Evolutionary conservation across 345 rosid genomes (phyloP).

Genomic region (Pugionium cornutum): DNA sequence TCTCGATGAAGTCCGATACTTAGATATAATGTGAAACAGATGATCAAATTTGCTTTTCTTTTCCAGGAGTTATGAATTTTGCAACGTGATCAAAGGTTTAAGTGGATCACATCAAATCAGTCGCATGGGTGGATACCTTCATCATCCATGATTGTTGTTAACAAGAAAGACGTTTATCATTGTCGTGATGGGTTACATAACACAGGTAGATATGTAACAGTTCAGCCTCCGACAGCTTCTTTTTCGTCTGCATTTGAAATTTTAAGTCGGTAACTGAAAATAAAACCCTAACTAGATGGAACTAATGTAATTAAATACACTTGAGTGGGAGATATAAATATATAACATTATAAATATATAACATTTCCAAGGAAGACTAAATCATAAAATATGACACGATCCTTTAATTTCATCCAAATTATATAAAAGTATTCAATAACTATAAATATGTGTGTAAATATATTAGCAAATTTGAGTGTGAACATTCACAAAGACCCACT

Average conservation of each 20-base stretch:
- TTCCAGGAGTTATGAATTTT: not conserved
- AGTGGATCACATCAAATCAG: conserved; percentile 29
- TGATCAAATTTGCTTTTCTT: conserved; percentile 17
- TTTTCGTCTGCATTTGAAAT: conserved; percentile 8
- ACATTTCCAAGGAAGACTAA: conserved; percentile 43
- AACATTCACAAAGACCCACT: conserved; percentile 21
- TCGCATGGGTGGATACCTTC: conserved; percentile 28
- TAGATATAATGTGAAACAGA: not conserved
- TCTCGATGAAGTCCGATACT: conserved; percentile 12
- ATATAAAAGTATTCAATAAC: not conserved
- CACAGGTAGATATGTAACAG: not conserved
- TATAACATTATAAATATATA: too few species aligned
- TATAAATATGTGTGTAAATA: too few species aligned
- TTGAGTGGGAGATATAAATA: conserved; percentile 35
- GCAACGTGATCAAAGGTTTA: conserved; percentile 22
- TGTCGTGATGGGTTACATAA: conserved; percentile 27
- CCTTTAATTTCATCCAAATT: conserved; percentile 34
- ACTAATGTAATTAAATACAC: conserved; percentile 26
- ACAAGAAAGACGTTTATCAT: conserved; percentile 36
- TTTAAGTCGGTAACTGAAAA: conserved; percentile 8
- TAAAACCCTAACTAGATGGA: conserved; percentile 32
- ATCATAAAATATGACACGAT: conserved; percentile 40
- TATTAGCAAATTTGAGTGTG: too few species aligned
- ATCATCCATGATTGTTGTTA: conserved; percentile 36
- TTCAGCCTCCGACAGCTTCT: not conserved